Evolutionary conservation across 2,329 filamentous ascomycete genomes (phyloP).

Genomic region (Colletotrichum sp.): DNA sequence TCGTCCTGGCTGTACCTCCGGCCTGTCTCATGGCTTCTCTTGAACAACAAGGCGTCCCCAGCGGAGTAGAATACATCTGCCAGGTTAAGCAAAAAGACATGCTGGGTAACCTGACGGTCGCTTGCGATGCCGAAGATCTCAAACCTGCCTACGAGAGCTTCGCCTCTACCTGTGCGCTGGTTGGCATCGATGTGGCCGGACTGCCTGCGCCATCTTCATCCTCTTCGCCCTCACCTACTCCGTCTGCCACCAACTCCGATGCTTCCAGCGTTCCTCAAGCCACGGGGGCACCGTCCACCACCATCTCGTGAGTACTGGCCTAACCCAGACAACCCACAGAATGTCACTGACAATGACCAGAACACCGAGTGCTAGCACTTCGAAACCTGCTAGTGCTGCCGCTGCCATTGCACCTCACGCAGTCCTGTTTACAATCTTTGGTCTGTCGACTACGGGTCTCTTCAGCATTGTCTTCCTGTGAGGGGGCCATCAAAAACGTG

Average conservation of each 20-base stretch:
- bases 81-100: conserved; percentile 12
- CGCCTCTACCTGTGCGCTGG: conserved; percentile 1
- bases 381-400: conserved; percentile 12
- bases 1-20: conserved; percentile 11
- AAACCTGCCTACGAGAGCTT: conserved; percentile 16
- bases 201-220: background rate
- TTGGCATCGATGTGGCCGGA: background rate
- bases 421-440: background rate
- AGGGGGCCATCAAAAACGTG: background rate
- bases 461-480: conserved; percentile 10
- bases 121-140: background rate
- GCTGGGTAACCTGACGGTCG: conserved; percentile 15
- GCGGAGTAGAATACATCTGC: conserved; percentile 14
- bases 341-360: background rate
- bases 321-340: background rate
- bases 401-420: conserved; percentile 15
- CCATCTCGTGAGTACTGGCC: background rate
- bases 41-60: conserved; percentile 10
- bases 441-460: conserved; percentile 1
- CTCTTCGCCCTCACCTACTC: background rate
- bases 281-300: background rate
- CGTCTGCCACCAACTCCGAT: background rate
- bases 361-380: background rate
- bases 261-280: background rate
- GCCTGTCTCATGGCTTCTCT: conserved; percentile 23